Evolutionary conservation across 1,284 basidiomycete genomes (phyloP).

Genomic region (Trametes sp.): DNA sequence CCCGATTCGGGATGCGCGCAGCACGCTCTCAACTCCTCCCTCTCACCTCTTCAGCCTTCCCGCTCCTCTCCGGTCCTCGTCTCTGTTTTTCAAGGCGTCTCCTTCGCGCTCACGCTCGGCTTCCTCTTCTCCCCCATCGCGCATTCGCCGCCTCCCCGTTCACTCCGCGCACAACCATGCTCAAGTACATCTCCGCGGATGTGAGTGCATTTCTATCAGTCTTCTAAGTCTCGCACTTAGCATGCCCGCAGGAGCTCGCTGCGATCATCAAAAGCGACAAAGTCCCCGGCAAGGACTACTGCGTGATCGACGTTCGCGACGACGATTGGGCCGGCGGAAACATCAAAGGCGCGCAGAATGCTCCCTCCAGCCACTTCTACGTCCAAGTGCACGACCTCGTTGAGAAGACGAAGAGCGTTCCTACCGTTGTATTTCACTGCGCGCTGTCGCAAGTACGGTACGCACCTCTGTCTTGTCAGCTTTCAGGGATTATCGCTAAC

Average conservation of each 20-base stretch:
- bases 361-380: conserved; percentile 67
- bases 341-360: conserved; percentile 67
- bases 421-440: conserved; percentile 78
- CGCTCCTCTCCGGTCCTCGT: background rate
- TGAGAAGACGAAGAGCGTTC: conserved; percentile 64
- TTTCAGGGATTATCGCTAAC: background rate
- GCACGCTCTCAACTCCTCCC: conserved; percentile 8
- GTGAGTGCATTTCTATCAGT: conserved; percentile 27
- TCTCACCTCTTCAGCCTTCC: conserved; percentile 17
- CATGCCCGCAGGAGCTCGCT: conserved; percentile 65
- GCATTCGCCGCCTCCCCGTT: conserved; percentile 2
- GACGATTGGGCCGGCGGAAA: conserved; percentile 80
- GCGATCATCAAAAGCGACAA: conserved; percentile 68
- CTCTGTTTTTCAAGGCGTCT: background rate
- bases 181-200: conserved; percentile 43
- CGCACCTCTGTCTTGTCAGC: conserved; percentile 33
- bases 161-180: conserved; percentile 23
- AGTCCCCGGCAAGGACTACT: conserved; percentile 66
- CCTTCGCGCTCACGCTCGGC: background rate
- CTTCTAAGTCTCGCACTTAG: background rate
- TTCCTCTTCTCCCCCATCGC: background rate
- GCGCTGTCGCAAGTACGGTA: conserved; percentile 77
- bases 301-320: conserved; percentile 82
- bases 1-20: conserved; percentile 27
- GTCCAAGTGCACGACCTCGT: conserved; percentile 64